phyloP scores from a whole-genome alignment of 805 yeast species.

The Candida silvicultrix region DNA sequence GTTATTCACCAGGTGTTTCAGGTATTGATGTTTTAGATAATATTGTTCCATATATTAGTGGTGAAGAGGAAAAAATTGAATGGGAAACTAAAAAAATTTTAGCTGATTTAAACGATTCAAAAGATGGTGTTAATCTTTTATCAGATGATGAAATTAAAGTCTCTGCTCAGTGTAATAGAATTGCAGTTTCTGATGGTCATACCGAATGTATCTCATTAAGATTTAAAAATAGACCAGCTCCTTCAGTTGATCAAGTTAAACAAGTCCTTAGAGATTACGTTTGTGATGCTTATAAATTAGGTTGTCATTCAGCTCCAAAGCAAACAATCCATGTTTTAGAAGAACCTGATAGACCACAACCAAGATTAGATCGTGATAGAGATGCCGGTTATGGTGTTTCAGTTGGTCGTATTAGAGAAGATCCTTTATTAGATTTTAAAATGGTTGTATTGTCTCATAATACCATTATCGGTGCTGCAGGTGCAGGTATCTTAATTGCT shows the following conservation, averaged over 20 bases:
- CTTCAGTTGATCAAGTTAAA: conserved; percentile 77
- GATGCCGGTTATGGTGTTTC: conserved; percentile 91
- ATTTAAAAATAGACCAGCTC: conserved; percentile 79
- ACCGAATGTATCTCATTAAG: conserved; percentile 88
- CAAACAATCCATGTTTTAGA: conserved; percentile 89
- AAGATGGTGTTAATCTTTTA: conserved; percentile 50
- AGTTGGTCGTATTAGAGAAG: conserved; percentile 91
- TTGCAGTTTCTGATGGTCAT: conserved; percentile 96
- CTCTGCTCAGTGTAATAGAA: conserved; percentile 95
- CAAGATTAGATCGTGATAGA: conserved; percentile 93
- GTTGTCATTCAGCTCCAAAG: conserved; percentile 90
- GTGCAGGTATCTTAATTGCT: conserved; percentile 94
- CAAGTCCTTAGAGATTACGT: conserved; percentile 61
- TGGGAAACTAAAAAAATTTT: conserved; percentile 97
- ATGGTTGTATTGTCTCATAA: conserved; percentile 98
- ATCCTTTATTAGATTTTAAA: conserved; percentile 88
- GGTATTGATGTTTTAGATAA: conserved; percentile 94
- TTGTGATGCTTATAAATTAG: conserved; percentile 75
- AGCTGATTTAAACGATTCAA: conserved; percentile 51
- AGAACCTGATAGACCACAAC: conserved; percentile 93
- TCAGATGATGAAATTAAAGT: conserved; percentile 71
- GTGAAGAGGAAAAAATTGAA: conserved; percentile 97
- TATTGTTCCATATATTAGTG: conserved; percentile 88
- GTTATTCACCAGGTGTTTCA: conserved; percentile 95
- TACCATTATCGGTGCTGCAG: conserved; percentile 98